Base-by-base conservation (phyloP, 1,284 basidiomycete genomes). In the Cryptococcus sp. region DNA sequence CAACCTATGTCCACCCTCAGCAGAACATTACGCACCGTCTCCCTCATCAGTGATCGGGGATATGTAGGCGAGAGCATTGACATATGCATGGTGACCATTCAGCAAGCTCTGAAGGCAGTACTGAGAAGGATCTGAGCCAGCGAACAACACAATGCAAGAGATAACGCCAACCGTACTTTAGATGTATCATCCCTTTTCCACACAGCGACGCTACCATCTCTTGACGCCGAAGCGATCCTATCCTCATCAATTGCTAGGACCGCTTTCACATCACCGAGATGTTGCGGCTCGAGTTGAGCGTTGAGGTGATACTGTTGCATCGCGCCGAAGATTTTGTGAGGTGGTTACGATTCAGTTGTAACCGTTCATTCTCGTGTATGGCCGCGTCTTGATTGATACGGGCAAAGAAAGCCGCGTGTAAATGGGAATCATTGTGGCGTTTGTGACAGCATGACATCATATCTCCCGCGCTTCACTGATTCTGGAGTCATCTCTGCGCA, bases 21-120 rank as follows among this genome's bases (percentile, higher is more conserved):
- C 30, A 13, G 30, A 8, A 4, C 30, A 10, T 52, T 39, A 47
- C 39, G 30, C 43, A 49, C 17, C 48, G 8, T 42, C 50, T 19
- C 20, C n/a, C 38, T 51, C 25, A 41, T 52, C 55, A 35, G 3
- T 35, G 6, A 23, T 19, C 22, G 42, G 43, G 10, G 60, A 51
- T 16, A 60, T 47, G 52, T 57, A 50, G 16, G 70, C 71, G 17
- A 75, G 54, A 10, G 71, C 66, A 49, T 75, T 75, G 65, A 75
- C 70, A 27, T 72, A 75, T 3, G 66, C 71, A n/a, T 64, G 48
- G 54, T 75, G 72, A 2, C 72, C 72, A 13, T 42, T 47, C n/a
- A 74, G 54, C 10, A 71, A 27, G 3, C 53, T 47, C 42, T 54
- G 35, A 7, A 72, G 62, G 15, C 56, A n/a, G 48, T 69, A 68